Base-by-base conservation (phyloP, 441 rosid species). In the Gossypium davidsonii region DNA sequence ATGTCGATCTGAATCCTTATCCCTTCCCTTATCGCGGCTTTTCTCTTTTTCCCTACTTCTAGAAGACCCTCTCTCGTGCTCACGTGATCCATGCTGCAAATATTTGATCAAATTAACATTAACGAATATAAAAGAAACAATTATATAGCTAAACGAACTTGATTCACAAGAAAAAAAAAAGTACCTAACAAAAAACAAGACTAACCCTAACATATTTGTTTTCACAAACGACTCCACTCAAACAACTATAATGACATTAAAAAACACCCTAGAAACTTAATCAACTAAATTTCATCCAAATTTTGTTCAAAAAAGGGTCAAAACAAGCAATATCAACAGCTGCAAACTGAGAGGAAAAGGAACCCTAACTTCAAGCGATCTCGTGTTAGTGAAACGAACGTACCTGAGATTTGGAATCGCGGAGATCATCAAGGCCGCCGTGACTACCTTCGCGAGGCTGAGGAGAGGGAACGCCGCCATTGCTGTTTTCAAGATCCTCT, bases 61-160 rank as follows among this genome's bases (percentile, higher is more conserved):
- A 20, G 92, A 88, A 37, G 86, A 77, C 66, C 82, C 97, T 76
- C 88, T 90, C 73, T 85, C 96, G 61, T 70, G 14, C 46, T 87
- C 96, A 67, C 84, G 91, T 57, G 87, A 79, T 3, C 78, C 90
- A 66, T 84, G 90, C 98, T 91, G 85, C 79, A 78, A 75, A 61
- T 4, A n/a, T 37, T 65, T 8, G 42, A 34, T 34, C 42, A 34
- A 34, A 34, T 34, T 34, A 34, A 34, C 42, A 34, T 6, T 34
- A 34, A 34, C 42, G 42, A 34, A 34, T 6, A 34, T 34, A 34
- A 34, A 61, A 61, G 17, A 1, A 0, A 9, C 18, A 61, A 31
- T 15, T 12, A 15, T 17, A 15, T 62, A 62, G 42, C 42, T 34
- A 34, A 34, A 34, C 9, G 42, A 34, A 34, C 9, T 34, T 6